Base-by-base conservation (phyloP, 129 eudicot genomes). In the Pulicaria dysenterica region DNA sequence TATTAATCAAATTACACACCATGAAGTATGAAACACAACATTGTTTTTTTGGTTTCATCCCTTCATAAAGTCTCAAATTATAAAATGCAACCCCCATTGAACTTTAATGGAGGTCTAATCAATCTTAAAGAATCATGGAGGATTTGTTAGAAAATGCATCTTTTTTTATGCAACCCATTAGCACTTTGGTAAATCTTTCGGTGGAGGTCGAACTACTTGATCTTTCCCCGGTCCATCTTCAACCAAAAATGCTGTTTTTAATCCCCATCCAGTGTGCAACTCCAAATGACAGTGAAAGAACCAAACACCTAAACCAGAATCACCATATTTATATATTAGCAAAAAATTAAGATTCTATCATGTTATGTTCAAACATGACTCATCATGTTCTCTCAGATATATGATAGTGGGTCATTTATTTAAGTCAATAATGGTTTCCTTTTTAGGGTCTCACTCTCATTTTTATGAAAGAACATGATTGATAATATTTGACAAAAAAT, bases 241-340 rank as follows among this genome's bases (percentile, higher is more conserved):
- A 24, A 87, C 91, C 46, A 85, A 67, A 50, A 83, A 85, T 12
- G 89, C 86, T 11, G 82, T 91, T 54, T 85, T 82, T 45, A 83
- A 14, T 70, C 91, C 95, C 89, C 95, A 91, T n/a, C 88, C 85
- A 5, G 91, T 82, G 37, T 90, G 91, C 16, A 83, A 77, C 83
- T 90, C 87, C 88, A 85, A 72, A 50, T 87, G 91, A 76, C 95
- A 87, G 46, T 85, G 97, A 8, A 87, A 59, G 76, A 87, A 91
- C 89, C 95, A 83, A 15, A 87, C 91, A 17, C 92, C 96, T 85
- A 61, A 62, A 57, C 15, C 39, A 65, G 42, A 24, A 37, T 72
- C 8, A 5, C 45, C 12, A 12, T 57, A 55, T 16, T 13, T 34
- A 48, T 42, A 19, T 49, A 51, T 31, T 24, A 24, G 31, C 31